Conservation (phyloP, 177 flowering plant species). For the Vitis hybrid region DNA sequence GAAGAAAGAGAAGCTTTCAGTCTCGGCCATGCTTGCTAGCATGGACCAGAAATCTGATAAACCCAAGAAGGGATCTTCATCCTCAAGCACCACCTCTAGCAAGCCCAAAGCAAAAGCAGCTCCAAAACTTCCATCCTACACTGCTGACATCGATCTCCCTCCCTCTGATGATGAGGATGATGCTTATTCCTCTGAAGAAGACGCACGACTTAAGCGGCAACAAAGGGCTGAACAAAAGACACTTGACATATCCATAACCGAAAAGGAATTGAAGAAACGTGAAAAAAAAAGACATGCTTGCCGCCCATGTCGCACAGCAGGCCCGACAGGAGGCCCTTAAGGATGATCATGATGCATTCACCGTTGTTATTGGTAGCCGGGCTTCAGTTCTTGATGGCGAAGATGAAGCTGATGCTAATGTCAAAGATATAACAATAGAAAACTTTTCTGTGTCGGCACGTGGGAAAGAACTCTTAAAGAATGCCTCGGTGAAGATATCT, state of each 20-base stretch:
- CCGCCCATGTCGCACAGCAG: constrained; percentile 44
- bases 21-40: constrained; percentile 67
- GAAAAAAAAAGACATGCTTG: constrained; percentile 53
- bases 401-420: constrained; percentile 74
- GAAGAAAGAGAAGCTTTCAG: constrained; percentile 50
- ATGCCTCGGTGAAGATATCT: too few species aligned
- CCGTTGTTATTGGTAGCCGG: constrained; percentile 69
- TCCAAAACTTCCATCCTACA: constrained; percentile 43
- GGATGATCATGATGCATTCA: constrained; percentile 79
- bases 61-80: constrained; percentile 49
- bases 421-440: constrained; percentile 62
- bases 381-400: constrained; percentile 66
- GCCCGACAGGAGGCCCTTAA: constrained; percentile 60
- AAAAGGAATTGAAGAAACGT: constrained; percentile 65
- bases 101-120: constrained; percentile 44
- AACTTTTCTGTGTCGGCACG: constrained; percentile 77
- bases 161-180: constrained; percentile 77
- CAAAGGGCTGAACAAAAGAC: constrained; percentile 30
- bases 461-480: constrained; percentile 59
- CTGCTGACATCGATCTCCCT: constrained; percentile 72
- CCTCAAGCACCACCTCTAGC: constrained; percentile 15
- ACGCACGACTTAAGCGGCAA: constrained; percentile 13
- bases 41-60: constrained; percentile 72
- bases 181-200: constrained; percentile 29
- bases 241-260: constrained; percentile 41